These are phyloP conservation scores for Termitomyces sp. DNA, from an alignment of 768 basidiomycete species.

Conservation along the genomic window DNA sequence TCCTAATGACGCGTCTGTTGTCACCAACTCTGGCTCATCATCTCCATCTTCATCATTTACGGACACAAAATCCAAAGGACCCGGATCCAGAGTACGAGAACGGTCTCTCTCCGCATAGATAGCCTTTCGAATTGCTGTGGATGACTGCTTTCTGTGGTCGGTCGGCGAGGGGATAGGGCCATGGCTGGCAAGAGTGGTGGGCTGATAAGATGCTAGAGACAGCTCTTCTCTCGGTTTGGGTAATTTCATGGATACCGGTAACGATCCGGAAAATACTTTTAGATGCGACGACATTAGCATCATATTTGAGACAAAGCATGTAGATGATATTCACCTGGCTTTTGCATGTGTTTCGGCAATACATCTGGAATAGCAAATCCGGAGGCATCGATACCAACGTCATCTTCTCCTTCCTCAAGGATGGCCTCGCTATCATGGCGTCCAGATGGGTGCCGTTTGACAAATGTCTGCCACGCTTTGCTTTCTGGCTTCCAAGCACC, in stretches of 20 bases:
- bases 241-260: slow-evolving; percentile 57
- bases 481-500: slow-evolving; percentile 63
- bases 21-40: slow-evolving; percentile 8
- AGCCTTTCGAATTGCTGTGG: slow-evolving; percentile 50
- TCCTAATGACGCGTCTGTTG: slow-evolving; percentile 24
- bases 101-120: slow-evolving; percentile 68
- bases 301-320: neutral
- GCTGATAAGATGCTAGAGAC: slow-evolving; percentile 54
- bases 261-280: slow-evolving; percentile 31
- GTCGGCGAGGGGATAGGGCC: slow-evolving; percentile 25
- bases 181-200: slow-evolving; percentile 38
- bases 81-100: slow-evolving; percentile 59
- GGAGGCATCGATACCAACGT: slow-evolving; percentile 5
- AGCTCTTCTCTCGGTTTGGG: slow-evolving; percentile 30
- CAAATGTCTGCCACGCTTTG: slow-evolving; percentile 59
- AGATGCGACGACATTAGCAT: neutral
- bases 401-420: slow-evolving; percentile 26
- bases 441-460: slow-evolving; percentile 26
- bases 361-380: slow-evolving; percentile 10
- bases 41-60: slow-evolving; percentile 39
- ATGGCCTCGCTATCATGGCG: slow-evolving; percentile 16
- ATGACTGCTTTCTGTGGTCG: slow-evolving; percentile 27
- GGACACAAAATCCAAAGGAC: slow-evolving; percentile 53
- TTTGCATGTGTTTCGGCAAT: slow-evolving; percentile 4
- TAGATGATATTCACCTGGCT: neutral